Evolutionary conservation across 176 grass and related monocot genomes (phyloP).

Genomic region (Pharus latifolius): DNA sequence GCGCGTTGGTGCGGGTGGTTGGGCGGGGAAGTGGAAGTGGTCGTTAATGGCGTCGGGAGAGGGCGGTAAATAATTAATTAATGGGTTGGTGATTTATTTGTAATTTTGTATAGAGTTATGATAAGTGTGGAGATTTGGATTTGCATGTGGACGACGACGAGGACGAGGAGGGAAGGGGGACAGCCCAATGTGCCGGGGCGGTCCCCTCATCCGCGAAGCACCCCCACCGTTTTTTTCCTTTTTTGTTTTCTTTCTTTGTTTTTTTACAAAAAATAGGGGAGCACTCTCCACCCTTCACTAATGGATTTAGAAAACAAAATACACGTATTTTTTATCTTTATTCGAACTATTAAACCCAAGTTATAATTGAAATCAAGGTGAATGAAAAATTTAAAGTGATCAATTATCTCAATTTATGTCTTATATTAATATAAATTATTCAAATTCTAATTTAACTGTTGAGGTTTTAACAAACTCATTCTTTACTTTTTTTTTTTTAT

Average conservation of each 20-base stretch:
- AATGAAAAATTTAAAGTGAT: too few relatives aligned
- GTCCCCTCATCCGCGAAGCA: neutral
- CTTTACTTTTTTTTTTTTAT: too few relatives aligned
- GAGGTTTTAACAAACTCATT: too few relatives aligned
- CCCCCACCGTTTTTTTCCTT: neutral
- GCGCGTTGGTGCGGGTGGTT: neutral
- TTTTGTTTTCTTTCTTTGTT: neutral
- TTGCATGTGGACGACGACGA: neutral
- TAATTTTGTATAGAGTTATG: neutral
- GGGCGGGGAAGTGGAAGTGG: slow-evolving; percentile 1
- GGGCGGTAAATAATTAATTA: neutral
- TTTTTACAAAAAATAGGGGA: too few relatives aligned
- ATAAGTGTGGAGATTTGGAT: neutral
- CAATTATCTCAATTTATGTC: too few relatives aligned
- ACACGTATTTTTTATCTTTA: too few relatives aligned
- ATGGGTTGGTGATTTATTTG: neutral
- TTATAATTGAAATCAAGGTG: too few relatives aligned
- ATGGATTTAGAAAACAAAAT: too few relatives aligned
- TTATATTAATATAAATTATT: too few relatives aligned
- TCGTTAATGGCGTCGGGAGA: slow-evolving; percentile 28
- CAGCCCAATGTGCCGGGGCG: neutral
- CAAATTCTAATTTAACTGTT: too few relatives aligned
- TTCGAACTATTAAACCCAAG: too few relatives aligned
- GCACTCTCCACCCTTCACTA: too few relatives aligned
- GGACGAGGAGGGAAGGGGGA: neutral